Evolutionary conservation across 2,329 filamentous ascomycete genomes (phyloP).

Genomic region (Macrophomina pseudophaseolina): DNA sequence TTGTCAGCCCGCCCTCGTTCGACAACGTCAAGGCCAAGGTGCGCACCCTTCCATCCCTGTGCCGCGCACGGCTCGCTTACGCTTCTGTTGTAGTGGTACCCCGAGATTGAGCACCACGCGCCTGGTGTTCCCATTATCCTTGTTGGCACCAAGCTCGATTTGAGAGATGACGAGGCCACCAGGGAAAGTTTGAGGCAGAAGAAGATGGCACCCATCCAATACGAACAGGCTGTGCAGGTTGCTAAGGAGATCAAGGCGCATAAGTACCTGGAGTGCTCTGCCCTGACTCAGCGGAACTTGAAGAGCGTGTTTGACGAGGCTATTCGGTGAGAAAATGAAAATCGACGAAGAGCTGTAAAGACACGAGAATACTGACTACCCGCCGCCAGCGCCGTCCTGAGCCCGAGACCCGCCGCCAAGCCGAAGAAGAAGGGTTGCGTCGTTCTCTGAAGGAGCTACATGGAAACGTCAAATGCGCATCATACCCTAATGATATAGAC

Average conservation of each 20-base stretch:
- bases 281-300: slow-evolving; percentile 91
- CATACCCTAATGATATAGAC: slow-evolving; percentile 25
- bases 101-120: slow-evolving; percentile 96
- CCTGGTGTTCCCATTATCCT: slow-evolving; percentile 95
- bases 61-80: slow-evolving; percentile 32
- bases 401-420: slow-evolving; percentile 42
- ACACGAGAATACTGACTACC: slow-evolving; percentile 4
- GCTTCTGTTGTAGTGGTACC: slow-evolving; percentile 75
- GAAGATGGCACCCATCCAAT: slow-evolving; percentile 96
- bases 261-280: slow-evolving; percentile 98
- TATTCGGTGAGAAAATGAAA: slow-evolving; percentile 74
- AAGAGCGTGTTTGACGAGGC: slow-evolving; percentile 99
- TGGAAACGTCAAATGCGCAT: slow-evolving; percentile 21
- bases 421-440: slow-evolving; percentile 38
- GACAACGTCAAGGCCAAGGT: slow-evolving; percentile 99
- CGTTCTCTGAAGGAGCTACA: slow-evolving; percentile 34
- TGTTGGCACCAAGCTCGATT: slow-evolving; percentile 94
- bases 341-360: background rate
- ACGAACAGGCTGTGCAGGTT: slow-evolving; percentile 85
- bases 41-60: slow-evolving; percentile 32
- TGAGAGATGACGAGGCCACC: slow-evolving; percentile 85
- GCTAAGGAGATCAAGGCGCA: slow-evolving; percentile 94
- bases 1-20: slow-evolving; percentile 95
- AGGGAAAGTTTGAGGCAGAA: slow-evolving; percentile 83
- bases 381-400: slow-evolving; percentile 45